A percentile compares a stretch with the other conserved stretches of the same genome.
These are phyloP conservation scores for Beauveria bassiana DNA, from an alignment of 2,329 filamentous ascomycete species.

Conservation along the genomic window DNA sequence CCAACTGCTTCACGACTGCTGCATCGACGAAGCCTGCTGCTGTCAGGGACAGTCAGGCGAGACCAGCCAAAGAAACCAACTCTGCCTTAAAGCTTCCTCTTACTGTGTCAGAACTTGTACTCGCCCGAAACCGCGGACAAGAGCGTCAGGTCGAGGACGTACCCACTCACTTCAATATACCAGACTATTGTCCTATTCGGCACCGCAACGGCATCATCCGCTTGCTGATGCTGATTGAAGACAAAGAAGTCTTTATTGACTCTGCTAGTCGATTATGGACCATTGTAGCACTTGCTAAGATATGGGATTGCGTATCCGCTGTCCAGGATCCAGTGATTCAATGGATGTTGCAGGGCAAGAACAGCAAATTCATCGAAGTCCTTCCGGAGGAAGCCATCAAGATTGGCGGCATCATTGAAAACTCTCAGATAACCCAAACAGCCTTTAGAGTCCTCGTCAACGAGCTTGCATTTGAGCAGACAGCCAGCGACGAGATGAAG, in stretches of 20 bases:
- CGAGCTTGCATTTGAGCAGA: conserved; percentile 47
- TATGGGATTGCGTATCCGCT: conserved; percentile 43
- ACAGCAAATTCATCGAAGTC: conserved; percentile 53
- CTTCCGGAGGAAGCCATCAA: conserved; percentile 54
- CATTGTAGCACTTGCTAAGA: conserved; percentile 52
- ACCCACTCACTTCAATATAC: conserved; percentile 29
- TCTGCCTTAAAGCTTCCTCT: neutral
- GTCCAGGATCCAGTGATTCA: conserved; percentile 43
- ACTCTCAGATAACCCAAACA: conserved; percentile 33
- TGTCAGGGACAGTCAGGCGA: neutral
- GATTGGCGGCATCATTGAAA: conserved; percentile 43
- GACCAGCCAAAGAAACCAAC: too few relatives aligned
- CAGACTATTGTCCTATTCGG: conserved; percentile 56
- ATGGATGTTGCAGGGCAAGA: conserved; percentile 51
- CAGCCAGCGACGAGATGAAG: conserved; percentile 15
- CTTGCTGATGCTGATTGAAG: conserved; percentile 51
- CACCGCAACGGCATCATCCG: conserved; percentile 58
- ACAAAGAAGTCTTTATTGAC: conserved; percentile 47
- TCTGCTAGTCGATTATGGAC: conserved; percentile 62
- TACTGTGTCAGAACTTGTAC: neutral
- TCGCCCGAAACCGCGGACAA: neutral
- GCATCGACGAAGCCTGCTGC: neutral
- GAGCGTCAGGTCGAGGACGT: neutral
- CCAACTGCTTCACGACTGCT: neutral
- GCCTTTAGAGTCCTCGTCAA: conserved; percentile 56